These are phyloP conservation scores for Mallotus japonicus DNA, from an alignment of 441 rosid genomes.

Conservation along the genomic window DNA sequence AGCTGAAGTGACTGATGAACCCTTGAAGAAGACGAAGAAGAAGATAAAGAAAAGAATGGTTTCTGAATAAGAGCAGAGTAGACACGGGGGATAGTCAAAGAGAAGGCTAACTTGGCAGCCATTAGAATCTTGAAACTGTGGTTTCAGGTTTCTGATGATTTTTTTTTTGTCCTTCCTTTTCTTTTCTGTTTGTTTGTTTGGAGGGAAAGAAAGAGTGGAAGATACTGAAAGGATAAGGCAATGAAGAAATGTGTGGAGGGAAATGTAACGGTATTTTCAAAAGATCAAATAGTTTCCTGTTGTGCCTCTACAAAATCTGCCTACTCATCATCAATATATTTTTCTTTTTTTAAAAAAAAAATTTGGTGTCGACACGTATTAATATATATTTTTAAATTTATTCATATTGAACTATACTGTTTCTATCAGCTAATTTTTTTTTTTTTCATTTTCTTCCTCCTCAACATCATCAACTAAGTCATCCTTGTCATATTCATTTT, in stretches of 20 bases:
- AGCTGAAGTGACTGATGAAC: slow-evolving; percentile 33
- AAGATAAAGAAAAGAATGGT: slow-evolving; percentile 33
- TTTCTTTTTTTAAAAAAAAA: too few species aligned
- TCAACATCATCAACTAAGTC: too few species aligned
- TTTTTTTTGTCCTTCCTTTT: slow-evolving; percentile 5
- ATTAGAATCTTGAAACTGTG: slow-evolving; percentile 29
- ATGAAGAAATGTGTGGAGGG: slow-evolving; percentile 55
- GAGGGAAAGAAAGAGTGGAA: slow-evolving; percentile 39
- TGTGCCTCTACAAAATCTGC: slow-evolving; percentile 35
- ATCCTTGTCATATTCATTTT: too few species aligned
- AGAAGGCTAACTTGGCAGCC: slow-evolving; percentile 57
- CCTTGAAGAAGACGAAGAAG: slow-evolving; percentile 29
- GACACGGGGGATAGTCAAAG: slow-evolving; percentile 54
- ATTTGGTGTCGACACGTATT: too few species aligned
- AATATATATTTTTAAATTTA: too few species aligned
- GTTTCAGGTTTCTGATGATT: slow-evolving; percentile 24
- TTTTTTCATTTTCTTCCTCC: too few species aligned
- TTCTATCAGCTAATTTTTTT: too few species aligned
- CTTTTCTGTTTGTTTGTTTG: slow-evolving; percentile 8
- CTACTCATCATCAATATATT: slow-evolving; percentile 23
- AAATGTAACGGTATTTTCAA: slow-evolving; percentile 32
- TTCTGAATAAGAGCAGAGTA: slow-evolving; percentile 41
- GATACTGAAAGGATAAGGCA: slow-evolving; percentile 42
- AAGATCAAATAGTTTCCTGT: slow-evolving; percentile 21
- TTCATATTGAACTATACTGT: too few species aligned